Conservation (phyloP, 441 rosid genomes). For the Populus tomentosa region DNA sequence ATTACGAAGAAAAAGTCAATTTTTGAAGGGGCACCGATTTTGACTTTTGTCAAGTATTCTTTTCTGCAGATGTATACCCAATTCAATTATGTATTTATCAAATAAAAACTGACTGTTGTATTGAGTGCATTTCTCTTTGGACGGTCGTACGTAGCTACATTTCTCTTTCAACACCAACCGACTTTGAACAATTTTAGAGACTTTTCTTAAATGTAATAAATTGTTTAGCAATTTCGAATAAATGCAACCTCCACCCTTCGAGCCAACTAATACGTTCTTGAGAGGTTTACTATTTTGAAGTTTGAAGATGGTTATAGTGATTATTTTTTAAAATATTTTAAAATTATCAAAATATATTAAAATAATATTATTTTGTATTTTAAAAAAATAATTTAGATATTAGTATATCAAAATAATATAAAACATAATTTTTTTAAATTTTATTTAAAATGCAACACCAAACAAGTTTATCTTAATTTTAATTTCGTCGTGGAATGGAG, state of each 20-base stretch:
- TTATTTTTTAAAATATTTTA: too few species aligned
- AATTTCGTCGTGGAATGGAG: background rate
- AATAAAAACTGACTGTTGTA: background rate
- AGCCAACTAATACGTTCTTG: background rate
- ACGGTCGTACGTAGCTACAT: background rate
- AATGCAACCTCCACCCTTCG: background rate
- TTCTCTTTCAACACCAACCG: background rate
- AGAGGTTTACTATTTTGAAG: background rate
- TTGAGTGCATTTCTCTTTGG: background rate
- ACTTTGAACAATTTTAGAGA: background rate
- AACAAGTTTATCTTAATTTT: background rate
- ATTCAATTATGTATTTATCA: background rate
- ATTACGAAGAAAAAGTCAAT: background rate
- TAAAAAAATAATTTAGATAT: too few species aligned
- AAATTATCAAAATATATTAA: too few species aligned
- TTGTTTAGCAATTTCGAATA: background rate
- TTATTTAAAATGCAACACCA: too few species aligned
- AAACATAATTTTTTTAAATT: too few species aligned
- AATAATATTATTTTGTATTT: too few species aligned
- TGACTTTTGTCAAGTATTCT: background rate
- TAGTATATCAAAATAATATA: too few species aligned
- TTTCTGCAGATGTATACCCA: background rate
- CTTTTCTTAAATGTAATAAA: background rate
- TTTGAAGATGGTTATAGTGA: too few species aligned
- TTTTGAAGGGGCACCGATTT: background rate